Evolutionary conservation across 2,329 filamentous ascomycete genomes (phyloP).

Genomic region (Alternaria solani): DNA sequence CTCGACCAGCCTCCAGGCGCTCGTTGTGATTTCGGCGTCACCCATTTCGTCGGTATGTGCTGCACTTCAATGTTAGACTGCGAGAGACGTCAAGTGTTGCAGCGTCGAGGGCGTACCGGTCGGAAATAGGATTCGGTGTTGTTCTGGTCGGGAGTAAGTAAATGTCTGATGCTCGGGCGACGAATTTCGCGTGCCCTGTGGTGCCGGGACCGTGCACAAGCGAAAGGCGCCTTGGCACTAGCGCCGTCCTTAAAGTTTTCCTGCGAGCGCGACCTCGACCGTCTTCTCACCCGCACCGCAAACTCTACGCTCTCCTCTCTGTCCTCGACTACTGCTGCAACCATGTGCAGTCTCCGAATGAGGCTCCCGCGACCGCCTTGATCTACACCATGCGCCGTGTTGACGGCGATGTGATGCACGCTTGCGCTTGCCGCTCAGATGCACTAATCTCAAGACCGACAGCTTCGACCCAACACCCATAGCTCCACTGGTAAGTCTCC

Average conservation of each 20-base stretch:
- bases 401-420: neutral
- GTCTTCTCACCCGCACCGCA: conserved; percentile 2
- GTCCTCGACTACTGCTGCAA: conserved; percentile 3
- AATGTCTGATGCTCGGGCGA: conserved; percentile 25
- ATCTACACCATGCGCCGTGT: neutral
- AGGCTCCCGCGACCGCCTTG: neutral
- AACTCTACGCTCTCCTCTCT: neutral
- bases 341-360: neutral
- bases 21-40: conserved; percentile 59
- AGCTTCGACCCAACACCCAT: conserved; percentile 7
- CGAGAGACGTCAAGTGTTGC: conserved; percentile 26
- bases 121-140: conserved; percentile 49
- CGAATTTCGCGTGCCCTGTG: conserved; percentile 21
- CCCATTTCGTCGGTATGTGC: conserved; percentile 55
- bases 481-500: conserved; percentile 33
- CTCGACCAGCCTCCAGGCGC: conserved; percentile 87
- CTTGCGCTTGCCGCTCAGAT: neutral
- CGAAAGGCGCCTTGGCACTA: conserved; percentile 20
- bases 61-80: conserved; percentile 39
- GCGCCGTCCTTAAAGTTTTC: conserved; percentile 22
- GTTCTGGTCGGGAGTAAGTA: conserved; percentile 39
- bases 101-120: conserved; percentile 49
- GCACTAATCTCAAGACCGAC: conserved; percentile 9
- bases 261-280: conserved; percentile 20
- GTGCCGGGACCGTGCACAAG: conserved; percentile 17